Evolutionary conservation across 129 eudicot genomes (phyloP), one percentile per base, ranked within the genome.

Genomic region (Erigeron canadensis): DNA sequence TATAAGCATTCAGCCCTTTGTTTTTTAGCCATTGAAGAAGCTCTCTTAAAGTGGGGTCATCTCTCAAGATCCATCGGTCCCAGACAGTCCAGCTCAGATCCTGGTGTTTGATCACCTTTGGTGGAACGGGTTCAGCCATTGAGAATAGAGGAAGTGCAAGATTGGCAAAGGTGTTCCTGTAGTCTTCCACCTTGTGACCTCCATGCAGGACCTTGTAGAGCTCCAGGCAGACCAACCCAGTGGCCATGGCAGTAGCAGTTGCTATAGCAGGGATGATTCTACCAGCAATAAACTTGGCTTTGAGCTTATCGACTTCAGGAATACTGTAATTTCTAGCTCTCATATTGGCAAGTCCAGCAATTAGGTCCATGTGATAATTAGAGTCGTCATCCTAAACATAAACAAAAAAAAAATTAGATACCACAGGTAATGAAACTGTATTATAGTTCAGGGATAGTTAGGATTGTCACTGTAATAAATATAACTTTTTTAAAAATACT

Each of bases 231-330:
- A 94, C 98, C 12, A 94, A 79, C 4, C 98, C 98, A 1, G 98
- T 89, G 65, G 98, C 98, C 97, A 94, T 82, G 11, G 98, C 97
- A 5, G 98, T 94, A 21, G 98, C 81, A 48, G 98, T 94, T 6
- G 98, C 98, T 22, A 94, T 94, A n/a, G 98, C 98, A 6, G 98
- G 98, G 42, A 94, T 94, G 73, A 94, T 94, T 69, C 97, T 87
- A 16, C 98, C 98, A 4, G 98, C 98, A 63, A 94, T 94, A 45
- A 94, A 87, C 76, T 94, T 94, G 55, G 98, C 98, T 80, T 94
- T 87, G 18, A 94, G 96, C 73, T 94, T 89, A 54, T 94, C 98
- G 0, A 94, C 98, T 82, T 94, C 98, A 1, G 97, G 98, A 60
- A 94, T 94, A 82, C 97, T 84, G 70, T 93, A 93, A 70, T 93